Percentiles rank a stretch among this genome's conserved stretches.
Evolutionary conservation across 129 eudicot genomes (phyloP).

Genomic region (Lactuca saligna): DNA sequence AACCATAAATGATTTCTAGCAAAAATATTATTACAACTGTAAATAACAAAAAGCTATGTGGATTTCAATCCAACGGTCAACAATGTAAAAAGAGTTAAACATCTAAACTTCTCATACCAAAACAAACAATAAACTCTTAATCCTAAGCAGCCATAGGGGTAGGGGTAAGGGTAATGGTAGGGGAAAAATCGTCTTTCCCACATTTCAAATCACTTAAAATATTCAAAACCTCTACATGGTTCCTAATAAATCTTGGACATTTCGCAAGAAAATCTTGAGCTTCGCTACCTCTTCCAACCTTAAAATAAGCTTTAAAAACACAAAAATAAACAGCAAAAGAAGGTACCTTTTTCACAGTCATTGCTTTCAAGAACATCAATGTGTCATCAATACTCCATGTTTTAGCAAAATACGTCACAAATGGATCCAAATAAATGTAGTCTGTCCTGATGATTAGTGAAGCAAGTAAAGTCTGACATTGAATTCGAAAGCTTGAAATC

Average conservation of each 20-base stretch:
- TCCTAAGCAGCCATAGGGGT: conserved; percentile 40
- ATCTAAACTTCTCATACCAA: conserved; percentile 28
- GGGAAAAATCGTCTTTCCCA: conserved; percentile 19
- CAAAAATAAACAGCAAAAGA: conserved; percentile 48
- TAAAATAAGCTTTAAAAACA: conserved; percentile 66
- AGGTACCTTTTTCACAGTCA: conserved; percentile 60
- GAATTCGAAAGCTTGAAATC: too few species aligned
- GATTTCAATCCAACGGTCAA: conserved; percentile 31
- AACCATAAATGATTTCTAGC: conserved; percentile 12
- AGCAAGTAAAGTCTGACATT: too few species aligned
- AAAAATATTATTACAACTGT: conserved; percentile 24
- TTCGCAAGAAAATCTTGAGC: conserved; percentile 72
- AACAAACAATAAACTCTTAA: conserved; percentile 16
- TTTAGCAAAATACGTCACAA: conserved; percentile 54
- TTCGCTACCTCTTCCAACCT: conserved; percentile 62
- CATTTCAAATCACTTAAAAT: conserved; percentile 48
- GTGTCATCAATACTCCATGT: conserved; percentile 65
- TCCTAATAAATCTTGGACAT: conserved; percentile 64
- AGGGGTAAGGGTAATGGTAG: not conserved
- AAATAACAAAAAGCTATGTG: conserved; percentile 22
- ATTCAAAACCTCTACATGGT: conserved; percentile 72
- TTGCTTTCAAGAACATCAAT: conserved; percentile 43
- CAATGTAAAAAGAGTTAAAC: conserved; percentile 16
- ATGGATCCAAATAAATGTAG: conserved; percentile 43
- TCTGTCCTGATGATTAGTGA: too few species aligned